Percentiles rank a stretch among this genome's conserved stretches.
These are phyloP conservation scores for Dendrostoma leiphaemia DNA, from an alignment of 2,329 filamentous ascomycete genomes.

Conservation along the genomic window DNA sequence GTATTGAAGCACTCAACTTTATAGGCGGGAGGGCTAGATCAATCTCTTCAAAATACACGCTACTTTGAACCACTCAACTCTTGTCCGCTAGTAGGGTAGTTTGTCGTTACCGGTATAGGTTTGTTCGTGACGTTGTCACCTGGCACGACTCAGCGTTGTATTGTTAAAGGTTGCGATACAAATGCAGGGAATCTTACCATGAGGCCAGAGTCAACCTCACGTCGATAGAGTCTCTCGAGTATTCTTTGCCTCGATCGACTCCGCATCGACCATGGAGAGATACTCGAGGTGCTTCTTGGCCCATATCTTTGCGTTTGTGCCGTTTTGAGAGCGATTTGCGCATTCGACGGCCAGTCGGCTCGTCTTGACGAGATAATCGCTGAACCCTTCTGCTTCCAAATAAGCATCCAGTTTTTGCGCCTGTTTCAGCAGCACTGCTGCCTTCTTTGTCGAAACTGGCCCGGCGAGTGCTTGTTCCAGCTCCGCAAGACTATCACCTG, in stretches of 20 bases:
- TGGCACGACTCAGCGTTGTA: too few species aligned
- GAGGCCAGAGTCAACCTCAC: too few species aligned
- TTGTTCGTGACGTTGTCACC: too few species aligned
- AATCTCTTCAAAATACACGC: too few species aligned
- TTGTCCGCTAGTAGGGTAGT: too few species aligned
- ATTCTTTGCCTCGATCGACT: not conserved
- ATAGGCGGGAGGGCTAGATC: too few species aligned
- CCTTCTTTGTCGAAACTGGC: not conserved
- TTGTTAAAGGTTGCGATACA: too few species aligned
- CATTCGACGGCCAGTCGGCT: slow-evolving; percentile 19
- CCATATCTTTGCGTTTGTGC: slow-evolving; percentile 3
- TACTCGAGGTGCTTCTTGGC: slow-evolving; percentile 4
- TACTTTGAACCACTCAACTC: too few species aligned
- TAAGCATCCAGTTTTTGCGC: slow-evolving; percentile 24
- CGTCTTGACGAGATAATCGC: slow-evolving; percentile 21
- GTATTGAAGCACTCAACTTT: too few species aligned
- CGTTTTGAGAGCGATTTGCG: slow-evolving; percentile 5
- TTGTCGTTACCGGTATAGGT: too few species aligned
- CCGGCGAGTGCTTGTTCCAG: not conserved
- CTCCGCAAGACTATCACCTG: slow-evolving; percentile 3
- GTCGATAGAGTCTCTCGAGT: not conserved
- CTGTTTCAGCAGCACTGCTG: not conserved
- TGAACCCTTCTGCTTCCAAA: slow-evolving; percentile 26
- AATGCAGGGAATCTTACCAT: too few species aligned
- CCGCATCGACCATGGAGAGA: not conserved